These are phyloP conservation scores for Ophiorrhiza pumila DNA, from an alignment of 257 asterid genomes.

Conservation along the genomic window DNA sequence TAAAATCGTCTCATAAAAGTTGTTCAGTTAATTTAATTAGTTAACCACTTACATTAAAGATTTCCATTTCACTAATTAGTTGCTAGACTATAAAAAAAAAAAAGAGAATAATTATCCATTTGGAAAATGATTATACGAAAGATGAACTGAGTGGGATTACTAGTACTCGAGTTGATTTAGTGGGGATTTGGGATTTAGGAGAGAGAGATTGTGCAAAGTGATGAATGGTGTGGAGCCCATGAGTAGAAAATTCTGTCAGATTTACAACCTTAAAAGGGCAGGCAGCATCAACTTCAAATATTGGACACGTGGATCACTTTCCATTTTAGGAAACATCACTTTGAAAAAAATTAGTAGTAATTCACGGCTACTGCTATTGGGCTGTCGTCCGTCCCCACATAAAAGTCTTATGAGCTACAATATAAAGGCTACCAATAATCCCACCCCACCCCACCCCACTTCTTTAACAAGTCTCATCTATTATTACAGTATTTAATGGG, in stretches of 20 bases:
- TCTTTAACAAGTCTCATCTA: not conserved
- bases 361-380: conserved; percentile 34
- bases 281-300: conserved; percentile 42
- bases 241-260: conserved; percentile 41
- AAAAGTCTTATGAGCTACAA: not conserved
- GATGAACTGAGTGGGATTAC: too few species aligned
- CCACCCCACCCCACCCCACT: too few species aligned
- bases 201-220: conserved; percentile 4
- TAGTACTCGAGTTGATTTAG: too few species aligned
- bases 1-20: too few species aligned
- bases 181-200: conserved; percentile 14
- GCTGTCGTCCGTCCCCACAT: not conserved
- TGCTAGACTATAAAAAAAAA: too few species aligned
- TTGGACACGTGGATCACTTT: conserved; percentile 35
- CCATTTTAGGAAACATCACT: conserved; percentile 38
- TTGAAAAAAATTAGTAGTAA: conserved; percentile 16
- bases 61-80: too few species aligned
- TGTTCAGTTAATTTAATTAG: too few species aligned
- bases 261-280: conserved; percentile 26
- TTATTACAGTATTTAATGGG: not conserved
- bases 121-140: too few species aligned
- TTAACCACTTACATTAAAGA: too few species aligned
- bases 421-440: not conserved
- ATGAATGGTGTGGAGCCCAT: conserved; percentile 30
- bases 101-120: too few species aligned